These are phyloP conservation scores for Brassica rapa DNA, from an alignment of 345 rosid species.

Conservation along the genomic window DNA sequence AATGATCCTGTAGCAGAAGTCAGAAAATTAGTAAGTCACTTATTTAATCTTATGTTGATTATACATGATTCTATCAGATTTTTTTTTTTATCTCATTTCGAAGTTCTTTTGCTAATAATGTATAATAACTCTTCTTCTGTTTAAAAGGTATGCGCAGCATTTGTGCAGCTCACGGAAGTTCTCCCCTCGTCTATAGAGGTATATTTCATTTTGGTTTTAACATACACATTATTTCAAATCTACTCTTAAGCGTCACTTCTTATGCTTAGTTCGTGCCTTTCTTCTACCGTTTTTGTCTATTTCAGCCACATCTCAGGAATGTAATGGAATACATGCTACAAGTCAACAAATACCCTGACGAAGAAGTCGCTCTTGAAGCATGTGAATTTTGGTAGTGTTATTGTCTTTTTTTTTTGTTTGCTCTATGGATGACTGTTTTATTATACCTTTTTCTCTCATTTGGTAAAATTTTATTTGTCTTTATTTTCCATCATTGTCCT, in stretches of 20 bases:
- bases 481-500: neutral
- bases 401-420: conserved; percentile 16
- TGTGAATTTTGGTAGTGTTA: conserved; percentile 88
- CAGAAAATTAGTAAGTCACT: conserved; percentile 60
- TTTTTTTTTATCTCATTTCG: neutral
- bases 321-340: conserved; percentile 82
- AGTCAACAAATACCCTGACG: conserved; percentile 89
- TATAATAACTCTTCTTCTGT: conserved; percentile 3
- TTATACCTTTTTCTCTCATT: neutral
- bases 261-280: neutral
- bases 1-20: conserved; percentile 82
- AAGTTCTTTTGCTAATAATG: conserved; percentile 7
- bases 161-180: conserved; percentile 84
- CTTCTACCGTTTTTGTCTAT: conserved; percentile 9
- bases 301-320: conserved; percentile 82
- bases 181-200: conserved; percentile 81
- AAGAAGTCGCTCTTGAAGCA: conserved; percentile 96
- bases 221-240: neutral
- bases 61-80: neutral
- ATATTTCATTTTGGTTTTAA: conserved; percentile 24
- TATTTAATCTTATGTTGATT: conserved; percentile 17
- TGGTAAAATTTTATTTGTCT: neutral
- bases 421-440: neutral
- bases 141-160: conserved; percentile 90
- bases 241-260: neutral